Evolutionary conservation across 2,329 filamentous ascomycete species (phyloP).

Genomic region (Fusarium sp.): DNA sequence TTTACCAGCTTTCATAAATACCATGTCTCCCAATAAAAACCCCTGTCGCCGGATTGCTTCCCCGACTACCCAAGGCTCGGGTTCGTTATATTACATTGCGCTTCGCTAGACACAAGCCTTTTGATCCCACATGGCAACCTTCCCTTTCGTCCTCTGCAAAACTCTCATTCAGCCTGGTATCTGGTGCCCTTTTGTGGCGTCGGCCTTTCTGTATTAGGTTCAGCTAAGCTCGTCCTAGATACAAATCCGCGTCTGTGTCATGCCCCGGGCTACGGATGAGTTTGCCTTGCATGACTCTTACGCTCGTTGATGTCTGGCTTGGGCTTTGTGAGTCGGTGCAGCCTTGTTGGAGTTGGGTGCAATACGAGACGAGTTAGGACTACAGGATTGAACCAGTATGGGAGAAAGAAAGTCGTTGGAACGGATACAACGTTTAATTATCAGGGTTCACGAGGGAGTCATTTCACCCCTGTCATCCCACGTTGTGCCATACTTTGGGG

Average conservation of each 20-base stretch:
- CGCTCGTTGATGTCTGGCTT: constrained; percentile 10
- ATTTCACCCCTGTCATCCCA: constrained; percentile 30
- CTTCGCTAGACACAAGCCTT: constrained; percentile 19
- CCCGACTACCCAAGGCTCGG: constrained; percentile 31
- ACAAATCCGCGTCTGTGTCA: constrained; percentile 33
- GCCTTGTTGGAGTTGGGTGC: neutral
- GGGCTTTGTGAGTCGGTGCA: constrained; percentile 2
- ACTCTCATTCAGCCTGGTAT: constrained; percentile 21
- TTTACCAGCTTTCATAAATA: constrained; percentile 34
- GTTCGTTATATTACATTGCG: constrained; percentile 22
- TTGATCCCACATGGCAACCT: constrained; percentile 36
- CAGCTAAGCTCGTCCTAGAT: constrained; percentile 43
- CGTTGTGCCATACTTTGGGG: constrained; percentile 33
- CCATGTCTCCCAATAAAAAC: constrained; percentile 27
- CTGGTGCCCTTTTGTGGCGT: constrained; percentile 41
- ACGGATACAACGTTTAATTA: neutral
- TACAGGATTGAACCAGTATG: neutral
- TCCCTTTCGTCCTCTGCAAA: constrained; percentile 8
- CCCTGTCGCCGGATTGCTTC: constrained; percentile 39
- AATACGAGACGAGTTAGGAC: neutral
- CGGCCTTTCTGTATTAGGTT: constrained; percentile 40
- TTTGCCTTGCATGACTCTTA: constrained; percentile 41
- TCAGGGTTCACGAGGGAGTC: constrained; percentile 27
- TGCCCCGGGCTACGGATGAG: constrained; percentile 31
- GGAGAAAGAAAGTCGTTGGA: neutral